These are phyloP conservation scores for Athelia sp. DNA, from an alignment of 1,284 basidiomycete species.

Conservation along the genomic window DNA sequence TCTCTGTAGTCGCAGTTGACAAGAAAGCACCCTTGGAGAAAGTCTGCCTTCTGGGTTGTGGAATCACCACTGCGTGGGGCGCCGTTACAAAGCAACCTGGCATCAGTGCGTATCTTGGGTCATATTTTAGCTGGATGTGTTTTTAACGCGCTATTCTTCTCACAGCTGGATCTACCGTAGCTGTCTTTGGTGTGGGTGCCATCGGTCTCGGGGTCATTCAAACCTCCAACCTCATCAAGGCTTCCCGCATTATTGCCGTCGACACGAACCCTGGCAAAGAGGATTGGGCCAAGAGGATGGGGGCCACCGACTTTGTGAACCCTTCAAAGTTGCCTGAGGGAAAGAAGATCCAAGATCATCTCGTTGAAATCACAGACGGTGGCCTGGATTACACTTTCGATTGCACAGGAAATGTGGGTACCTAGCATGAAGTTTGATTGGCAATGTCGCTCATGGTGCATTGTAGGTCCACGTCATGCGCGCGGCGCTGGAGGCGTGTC, in stretches of 20 bases:
- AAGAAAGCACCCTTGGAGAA: constrained; percentile 87
- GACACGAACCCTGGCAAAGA: constrained; percentile 88
- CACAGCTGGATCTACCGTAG: constrained; percentile 79
- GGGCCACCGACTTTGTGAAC: constrained; percentile 97
- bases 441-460: too few relatives aligned
- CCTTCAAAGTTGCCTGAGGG: constrained; percentile 73
- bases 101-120: constrained; percentile 50
- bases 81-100: constrained; percentile 80
- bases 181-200: constrained; percentile 94
- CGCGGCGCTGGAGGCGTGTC: constrained; percentile 91
- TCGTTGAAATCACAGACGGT: constrained; percentile 93
- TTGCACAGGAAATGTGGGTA: constrained; percentile 84
- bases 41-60: constrained; percentile 92
- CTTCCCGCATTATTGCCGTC: constrained; percentile 87
- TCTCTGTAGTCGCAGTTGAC: constrained; percentile 91
- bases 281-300: constrained; percentile 89
- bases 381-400: constrained; percentile 98
- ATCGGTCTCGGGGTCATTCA: constrained; percentile 93
- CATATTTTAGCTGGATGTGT: constrained; percentile 1
- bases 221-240: constrained; percentile 76
- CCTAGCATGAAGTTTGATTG: too few relatives aligned
- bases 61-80: constrained; percentile 97
- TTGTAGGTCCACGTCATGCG: constrained; percentile 87
- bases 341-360: constrained; percentile 81
- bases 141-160: constrained; percentile 3